Evolutionary conservation across 805 yeast species (phyloP).

Genomic region (Saturnispora bothae): DNA sequence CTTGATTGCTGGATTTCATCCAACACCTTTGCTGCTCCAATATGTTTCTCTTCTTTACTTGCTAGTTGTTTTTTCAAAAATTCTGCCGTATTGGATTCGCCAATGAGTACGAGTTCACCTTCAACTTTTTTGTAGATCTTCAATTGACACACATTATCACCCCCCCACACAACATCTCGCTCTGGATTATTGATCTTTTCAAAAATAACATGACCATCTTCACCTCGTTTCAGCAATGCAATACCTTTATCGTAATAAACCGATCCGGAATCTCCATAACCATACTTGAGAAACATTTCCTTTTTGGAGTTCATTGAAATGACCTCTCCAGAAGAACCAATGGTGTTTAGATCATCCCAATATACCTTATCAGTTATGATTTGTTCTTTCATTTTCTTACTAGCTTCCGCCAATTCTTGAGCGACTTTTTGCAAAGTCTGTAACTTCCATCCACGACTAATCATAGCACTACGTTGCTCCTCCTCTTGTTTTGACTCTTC

Average conservation of each 20-base stretch:
- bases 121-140: slow-evolving; percentile 31
- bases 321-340: slow-evolving; percentile 44
- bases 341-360: slow-evolving; percentile 45
- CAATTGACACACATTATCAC: slow-evolving; percentile 45
- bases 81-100: slow-evolving; percentile 9
- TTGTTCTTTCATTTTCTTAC: slow-evolving; percentile 41
- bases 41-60: neutral
- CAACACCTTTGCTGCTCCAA: slow-evolving; percentile 24
- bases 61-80: slow-evolving; percentile 3
- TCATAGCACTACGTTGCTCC: slow-evolving; percentile 15
- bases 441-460: slow-evolving; percentile 79
- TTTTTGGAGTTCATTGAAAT: slow-evolving; percentile 41
- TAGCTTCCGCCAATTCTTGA: slow-evolving; percentile 38
- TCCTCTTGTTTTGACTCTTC: slow-evolving; percentile 15
- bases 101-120: slow-evolving; percentile 4
- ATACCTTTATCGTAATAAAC: slow-evolving; percentile 62
- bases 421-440: slow-evolving; percentile 53
- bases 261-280: slow-evolving; percentile 87
- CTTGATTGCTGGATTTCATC: slow-evolving; percentile 60
- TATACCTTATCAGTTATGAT: slow-evolving; percentile 52
- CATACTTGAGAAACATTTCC: slow-evolving; percentile 72
- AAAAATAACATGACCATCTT: slow-evolving; percentile 35
- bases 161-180: slow-evolving; percentile 23
- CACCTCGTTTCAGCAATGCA: slow-evolving; percentile 50
- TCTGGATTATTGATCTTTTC: slow-evolving; percentile 26